phyloP scores from a whole-genome alignment of 805 yeast genomes.

The Yamadazyma akitaensis region DNA sequence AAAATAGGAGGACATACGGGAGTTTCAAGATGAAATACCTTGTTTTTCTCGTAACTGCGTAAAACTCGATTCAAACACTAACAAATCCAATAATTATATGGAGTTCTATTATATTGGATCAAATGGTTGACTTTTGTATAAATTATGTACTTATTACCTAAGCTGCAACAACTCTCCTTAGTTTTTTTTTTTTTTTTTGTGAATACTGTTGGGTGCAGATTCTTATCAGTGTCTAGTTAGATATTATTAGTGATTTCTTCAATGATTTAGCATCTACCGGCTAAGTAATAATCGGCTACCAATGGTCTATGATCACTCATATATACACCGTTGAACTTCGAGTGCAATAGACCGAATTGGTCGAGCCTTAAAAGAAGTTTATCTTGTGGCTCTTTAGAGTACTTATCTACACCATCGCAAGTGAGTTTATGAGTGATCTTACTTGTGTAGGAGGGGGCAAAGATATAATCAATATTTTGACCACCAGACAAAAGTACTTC shows the following conservation, averaged over 20 bases:
- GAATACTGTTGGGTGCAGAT: no score
- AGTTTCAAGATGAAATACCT: no score
- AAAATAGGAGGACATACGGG: background rate
- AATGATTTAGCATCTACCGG: conserved; percentile 11
- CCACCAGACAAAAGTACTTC: conserved; percentile 22
- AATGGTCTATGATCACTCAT: conserved; percentile 38
- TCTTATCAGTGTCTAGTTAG: no score
- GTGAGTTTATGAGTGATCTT: conserved; percentile 8
- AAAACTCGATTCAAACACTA: no score
- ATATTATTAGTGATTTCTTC: background rate
- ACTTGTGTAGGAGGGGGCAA: conserved; percentile 23
- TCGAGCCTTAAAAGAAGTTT: conserved; percentile 17
- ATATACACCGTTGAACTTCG: conserved; percentile 29
- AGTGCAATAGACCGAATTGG: conserved; percentile 31
- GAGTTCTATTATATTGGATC: no score
- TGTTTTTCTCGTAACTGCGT: no score
- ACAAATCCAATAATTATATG: no score
- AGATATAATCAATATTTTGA: conserved; percentile 32
- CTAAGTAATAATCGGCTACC: conserved; percentile 24
- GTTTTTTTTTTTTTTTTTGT: no score
- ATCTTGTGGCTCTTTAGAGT: conserved; percentile 8
- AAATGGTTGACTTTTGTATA: no score
- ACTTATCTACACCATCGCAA: conserved; percentile 13
- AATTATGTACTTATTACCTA: no score
- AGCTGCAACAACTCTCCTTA: no score